A percentile compares a stretch with the other conserved stretches of the same genome.
Conservation (phyloP, 164 flowering plant genomes). For the Piper longum region DNA sequence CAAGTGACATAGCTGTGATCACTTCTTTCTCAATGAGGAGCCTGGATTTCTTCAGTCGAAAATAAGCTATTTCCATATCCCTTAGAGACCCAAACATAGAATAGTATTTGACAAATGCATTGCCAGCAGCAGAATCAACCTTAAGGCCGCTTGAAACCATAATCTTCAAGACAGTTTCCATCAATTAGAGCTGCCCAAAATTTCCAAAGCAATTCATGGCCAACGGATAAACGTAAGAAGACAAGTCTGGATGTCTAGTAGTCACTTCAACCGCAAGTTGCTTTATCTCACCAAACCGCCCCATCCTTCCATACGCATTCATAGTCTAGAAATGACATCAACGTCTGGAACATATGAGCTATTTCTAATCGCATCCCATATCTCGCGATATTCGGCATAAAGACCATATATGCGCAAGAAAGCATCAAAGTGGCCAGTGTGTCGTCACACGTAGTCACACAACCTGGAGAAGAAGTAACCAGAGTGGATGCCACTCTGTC, state of each 20-base stretch:
- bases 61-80: slow-evolving; percentile 66
- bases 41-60: slow-evolving; percentile 48
- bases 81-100: slow-evolving; percentile 46
- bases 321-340: slow-evolving; percentile 28
- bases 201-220: slow-evolving; percentile 63
- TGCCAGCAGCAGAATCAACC: slow-evolving; percentile 48
- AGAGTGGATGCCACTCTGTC: too few species aligned
- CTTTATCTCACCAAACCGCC: slow-evolving; percentile 31
- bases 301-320: slow-evolving; percentile 35
- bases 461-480: slow-evolving; percentile 11
- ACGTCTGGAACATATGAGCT: slow-evolving; percentile 41
- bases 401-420: slow-evolving; percentile 41
- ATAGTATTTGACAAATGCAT: slow-evolving; percentile 48
- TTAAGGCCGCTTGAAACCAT: slow-evolving; percentile 47
- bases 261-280: slow-evolving; percentile 30
- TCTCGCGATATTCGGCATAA: slow-evolving; percentile 22
- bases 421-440: slow-evolving; percentile 43
- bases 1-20: slow-evolving; percentile 54
- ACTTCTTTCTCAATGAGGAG: slow-evolving; percentile 54
- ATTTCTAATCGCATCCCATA: slow-evolving; percentile 53
- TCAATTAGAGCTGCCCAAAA: slow-evolving; percentile 47
- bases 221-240: slow-evolving; percentile 26
- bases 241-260: slow-evolving; percentile 20
- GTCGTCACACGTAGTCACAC: slow-evolving; percentile 13
- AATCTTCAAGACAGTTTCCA: slow-evolving; percentile 46